Conservation (phyloP, 2,329 filamentous ascomycete genomes). For the Geoglossum cookeanum region DNA sequence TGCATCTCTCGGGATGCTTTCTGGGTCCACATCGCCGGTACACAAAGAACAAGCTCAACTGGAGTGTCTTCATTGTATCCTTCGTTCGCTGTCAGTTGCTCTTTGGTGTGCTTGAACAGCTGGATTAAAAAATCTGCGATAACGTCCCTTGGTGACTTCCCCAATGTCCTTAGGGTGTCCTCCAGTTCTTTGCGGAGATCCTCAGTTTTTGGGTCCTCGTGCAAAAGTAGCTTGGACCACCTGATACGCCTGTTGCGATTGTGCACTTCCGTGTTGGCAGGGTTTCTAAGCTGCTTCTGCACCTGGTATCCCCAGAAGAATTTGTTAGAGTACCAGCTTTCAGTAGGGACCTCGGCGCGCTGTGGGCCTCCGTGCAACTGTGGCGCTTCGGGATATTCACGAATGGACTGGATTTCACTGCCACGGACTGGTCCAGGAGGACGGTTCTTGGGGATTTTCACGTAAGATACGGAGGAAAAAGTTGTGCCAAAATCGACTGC, state of each 20-base stretch:
- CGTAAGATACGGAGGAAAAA: not conserved
- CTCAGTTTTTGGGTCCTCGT: not conserved
- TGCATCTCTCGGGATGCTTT: not conserved
- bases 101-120: not conserved
- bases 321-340: not conserved
- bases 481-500: not conserved
- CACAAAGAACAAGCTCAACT: not conserved
- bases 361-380: not conserved
- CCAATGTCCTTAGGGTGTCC: not conserved
- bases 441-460: not conserved
- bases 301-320: not conserved
- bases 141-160: not conserved
- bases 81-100: not conserved
- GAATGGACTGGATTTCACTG: not conserved
- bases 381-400: not conserved
- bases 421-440: not conserved
- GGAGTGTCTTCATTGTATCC: not conserved
- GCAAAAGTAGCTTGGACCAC: not conserved
- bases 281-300: not conserved
- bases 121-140: not conserved
- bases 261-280: not conserved
- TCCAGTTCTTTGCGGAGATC: not conserved
- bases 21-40: not conserved
- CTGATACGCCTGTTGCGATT: not conserved
- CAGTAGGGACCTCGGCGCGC: not conserved